phyloP scores from a whole-genome alignment of 495 filamentous ascomycete genomes.

The Filosporella fistucella region DNA sequence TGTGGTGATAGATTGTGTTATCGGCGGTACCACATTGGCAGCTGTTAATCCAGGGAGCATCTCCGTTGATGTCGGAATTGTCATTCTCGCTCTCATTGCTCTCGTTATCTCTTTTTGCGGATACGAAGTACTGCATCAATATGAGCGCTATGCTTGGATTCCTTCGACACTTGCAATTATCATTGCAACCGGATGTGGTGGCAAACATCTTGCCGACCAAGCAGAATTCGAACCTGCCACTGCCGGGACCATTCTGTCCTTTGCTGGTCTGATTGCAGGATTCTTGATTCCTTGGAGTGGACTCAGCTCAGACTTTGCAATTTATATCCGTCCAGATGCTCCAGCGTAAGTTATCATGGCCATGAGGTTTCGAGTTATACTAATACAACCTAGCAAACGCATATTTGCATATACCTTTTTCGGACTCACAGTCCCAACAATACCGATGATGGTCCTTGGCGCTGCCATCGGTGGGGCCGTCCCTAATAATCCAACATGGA shows the following conservation, averaged over 20 bases:
- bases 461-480: conserved; percentile 47
- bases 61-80: conserved; percentile 40
- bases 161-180: conserved; percentile 43
- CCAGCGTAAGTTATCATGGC: conserved; percentile 31
- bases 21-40: conserved; percentile 43
- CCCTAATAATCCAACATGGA: conserved; percentile 36
- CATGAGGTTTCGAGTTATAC: too few relatives aligned
- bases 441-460: conserved; percentile 37
- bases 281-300: conserved; percentile 44
- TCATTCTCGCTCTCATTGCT: conserved; percentile 41
- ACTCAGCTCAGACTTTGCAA: conserved; percentile 42
- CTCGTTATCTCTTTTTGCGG: conserved; percentile 57
- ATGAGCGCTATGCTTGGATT: conserved; percentile 57
- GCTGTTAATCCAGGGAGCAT: conserved; percentile 43
- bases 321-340: conserved; percentile 41
- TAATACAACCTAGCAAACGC: conserved; percentile 23
- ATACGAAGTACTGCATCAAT: conserved; percentile 47
- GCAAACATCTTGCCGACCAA: conserved; percentile 36
- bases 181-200: conserved; percentile 41
- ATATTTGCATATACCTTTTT: conserved; percentile 41
- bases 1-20: conserved; percentile 39
- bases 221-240: conserved; percentile 20
- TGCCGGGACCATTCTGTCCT: conserved; percentile 40
- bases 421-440: conserved; percentile 41
- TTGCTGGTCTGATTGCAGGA: conserved; percentile 37